Conservation (phyloP, 179 eudicot species). For the Monotropa hypopitys region DNA sequence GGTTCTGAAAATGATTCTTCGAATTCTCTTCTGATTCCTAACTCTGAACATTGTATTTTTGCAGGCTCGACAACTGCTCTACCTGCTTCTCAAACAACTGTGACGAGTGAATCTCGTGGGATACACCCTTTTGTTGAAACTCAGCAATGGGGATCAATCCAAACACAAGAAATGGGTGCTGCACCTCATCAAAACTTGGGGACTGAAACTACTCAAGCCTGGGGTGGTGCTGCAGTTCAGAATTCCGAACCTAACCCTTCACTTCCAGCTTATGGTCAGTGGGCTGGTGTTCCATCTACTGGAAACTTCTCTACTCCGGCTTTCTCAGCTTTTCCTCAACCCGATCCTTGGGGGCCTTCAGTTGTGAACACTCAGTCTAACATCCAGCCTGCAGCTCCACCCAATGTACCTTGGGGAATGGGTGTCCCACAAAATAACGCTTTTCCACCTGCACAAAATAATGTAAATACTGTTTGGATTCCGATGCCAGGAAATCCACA, state of each 20-base stretch:
- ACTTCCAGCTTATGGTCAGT: conserved; percentile 30
- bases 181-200: conserved; percentile 6
- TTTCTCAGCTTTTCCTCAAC: conserved; percentile 30
- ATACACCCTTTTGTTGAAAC: conserved; percentile 24
- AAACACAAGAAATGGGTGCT: conserved; percentile 17
- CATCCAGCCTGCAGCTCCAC: conserved; percentile 20
- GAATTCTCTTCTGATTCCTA: conserved; percentile 11
- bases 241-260: conserved; percentile 16
- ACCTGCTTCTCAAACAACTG: conserved; percentile 25
- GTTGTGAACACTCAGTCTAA: conserved; percentile 21
- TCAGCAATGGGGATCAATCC: conserved; percentile 29
- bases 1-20: conserved; percentile 8
- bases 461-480: conserved; percentile 25
- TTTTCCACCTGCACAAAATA: conserved; percentile 9
- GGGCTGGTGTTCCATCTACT: conserved; percentile 36
- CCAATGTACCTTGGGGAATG: conserved; percentile 45
- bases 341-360: conserved; percentile 47
- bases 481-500: conserved; percentile 16
- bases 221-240: conserved; percentile 18
- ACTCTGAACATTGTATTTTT: conserved; percentile 10
- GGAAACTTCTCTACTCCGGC: conserved; percentile 33
- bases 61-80: conserved; percentile 19
- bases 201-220: conserved; percentile 7
- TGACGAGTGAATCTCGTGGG: conserved; percentile 11
- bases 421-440: conserved; percentile 10